Conservation (phyloP, 139 green algal genomes). For the Closterium sp. region DNA sequence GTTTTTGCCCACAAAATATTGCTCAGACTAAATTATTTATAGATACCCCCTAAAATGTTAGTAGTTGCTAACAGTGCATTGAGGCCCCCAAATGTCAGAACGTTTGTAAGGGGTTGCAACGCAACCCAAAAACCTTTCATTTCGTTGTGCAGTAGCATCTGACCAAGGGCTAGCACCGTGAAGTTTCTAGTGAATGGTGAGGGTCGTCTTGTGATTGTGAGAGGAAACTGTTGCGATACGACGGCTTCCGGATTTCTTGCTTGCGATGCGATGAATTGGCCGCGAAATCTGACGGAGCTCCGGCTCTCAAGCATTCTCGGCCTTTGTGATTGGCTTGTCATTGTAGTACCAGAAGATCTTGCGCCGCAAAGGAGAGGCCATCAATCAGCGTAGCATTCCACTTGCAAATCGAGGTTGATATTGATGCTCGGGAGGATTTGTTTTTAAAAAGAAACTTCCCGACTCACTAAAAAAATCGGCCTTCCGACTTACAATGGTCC, state of each 20-base stretch:
- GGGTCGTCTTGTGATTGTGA: background rate
- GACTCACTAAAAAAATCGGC: too few relatives aligned
- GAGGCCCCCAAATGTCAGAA: too few relatives aligned
- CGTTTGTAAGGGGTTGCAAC: too few relatives aligned
- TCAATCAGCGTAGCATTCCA: background rate
- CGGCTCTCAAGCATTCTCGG: background rate
- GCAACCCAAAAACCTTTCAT: too few relatives aligned
- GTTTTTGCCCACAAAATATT: too few relatives aligned
- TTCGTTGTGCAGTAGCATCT: too few relatives aligned
- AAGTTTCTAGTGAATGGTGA: background rate
- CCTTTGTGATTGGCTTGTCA: background rate
- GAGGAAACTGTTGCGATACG: background rate
- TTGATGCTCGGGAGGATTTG: background rate
- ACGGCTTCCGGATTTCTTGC: background rate
- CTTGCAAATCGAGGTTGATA: background rate
- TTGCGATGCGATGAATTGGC: background rate
- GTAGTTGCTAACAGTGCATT: too few relatives aligned
- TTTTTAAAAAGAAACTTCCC: too few relatives aligned
- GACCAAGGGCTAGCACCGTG: too few relatives aligned
- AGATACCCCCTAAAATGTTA: too few relatives aligned
- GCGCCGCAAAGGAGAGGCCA: background rate
- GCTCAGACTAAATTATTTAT: too few relatives aligned
- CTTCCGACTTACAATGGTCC: too few relatives aligned
- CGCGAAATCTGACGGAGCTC: background rate
- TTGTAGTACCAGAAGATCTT: background rate